Evolutionary conservation across 345 rosid species (phyloP), one percentile per base, ranked within the genome.

Genomic region (Triadica sebifera): DNA sequence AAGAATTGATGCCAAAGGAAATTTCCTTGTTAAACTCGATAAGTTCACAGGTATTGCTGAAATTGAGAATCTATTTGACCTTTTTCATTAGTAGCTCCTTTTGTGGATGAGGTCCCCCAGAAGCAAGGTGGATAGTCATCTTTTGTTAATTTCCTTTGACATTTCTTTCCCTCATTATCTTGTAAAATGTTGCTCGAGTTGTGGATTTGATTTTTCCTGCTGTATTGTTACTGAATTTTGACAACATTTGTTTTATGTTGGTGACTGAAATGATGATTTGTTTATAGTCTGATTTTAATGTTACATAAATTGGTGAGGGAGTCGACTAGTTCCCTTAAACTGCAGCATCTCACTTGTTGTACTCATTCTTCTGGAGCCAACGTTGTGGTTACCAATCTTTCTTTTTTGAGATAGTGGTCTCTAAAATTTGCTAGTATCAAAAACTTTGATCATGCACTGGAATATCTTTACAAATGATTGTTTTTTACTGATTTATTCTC

Each of bases 1-100:
- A 94, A 80, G 95, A 92, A 52, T 79, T 89, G 82, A 92, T 90
- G 97, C 89, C 86, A 55, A 94, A 94, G 80, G 97, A 94, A 83
- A 89, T 84, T 22, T 90, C 94, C 19, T 86, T 94, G 71, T 74
- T 92, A 75, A 89, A 88, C 78, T 94, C 97, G 17, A 87, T 92
- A 71, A 87, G 86, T 81, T 87, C 93, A 43, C 98, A 89, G 97
- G 96, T 90, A 80, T 50, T 52, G 5, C 12, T 63, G 52, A 65
- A 41, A 49, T 24, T 70, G 65, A 75, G 29, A 58, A 47, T 57
- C 62, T 78, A 39, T 16, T 56, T 41, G 20, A 25, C 8, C 37
- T 53, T 45, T 29, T 62, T 43, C 56, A 6, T 52, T 12, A 20
- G 37, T 29, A 37, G 9, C 0, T 22, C 34, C 25, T 66, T 25